phyloP scores from a whole-genome alignment of 177 flowering plant species.

The Vitis hybrid region DNA sequence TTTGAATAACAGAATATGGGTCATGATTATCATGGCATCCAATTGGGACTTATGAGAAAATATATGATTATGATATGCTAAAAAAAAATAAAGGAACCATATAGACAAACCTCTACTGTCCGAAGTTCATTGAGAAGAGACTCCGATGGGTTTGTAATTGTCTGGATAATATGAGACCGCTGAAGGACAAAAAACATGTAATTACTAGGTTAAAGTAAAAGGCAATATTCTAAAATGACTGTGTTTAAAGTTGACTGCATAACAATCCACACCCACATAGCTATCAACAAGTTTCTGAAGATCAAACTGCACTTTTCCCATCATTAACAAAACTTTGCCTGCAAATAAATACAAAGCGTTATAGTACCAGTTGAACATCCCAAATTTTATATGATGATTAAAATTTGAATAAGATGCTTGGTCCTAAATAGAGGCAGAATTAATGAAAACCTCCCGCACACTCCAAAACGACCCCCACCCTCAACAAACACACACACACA shows the following conservation, averaged over 20 bases:
- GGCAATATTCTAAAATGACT: not conserved
- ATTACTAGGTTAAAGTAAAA: slow-evolving; percentile 2
- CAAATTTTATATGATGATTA: not conserved
- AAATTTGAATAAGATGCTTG: too few relatives aligned
- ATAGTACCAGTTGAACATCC: not conserved
- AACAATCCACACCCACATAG: slow-evolving; percentile 36
- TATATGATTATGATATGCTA: not conserved
- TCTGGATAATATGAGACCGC: slow-evolving; percentile 42
- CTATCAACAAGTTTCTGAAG: slow-evolving; percentile 49
- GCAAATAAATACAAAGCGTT: slow-evolving; percentile 10
- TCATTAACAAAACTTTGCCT: slow-evolving; percentile 35
- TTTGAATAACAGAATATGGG: too few relatives aligned
- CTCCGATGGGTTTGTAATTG: slow-evolving; percentile 53
- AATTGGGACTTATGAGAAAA: too few relatives aligned
- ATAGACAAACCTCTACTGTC: slow-evolving; percentile 47
- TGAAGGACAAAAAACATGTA: slow-evolving; percentile 18
- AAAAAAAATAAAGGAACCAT: not conserved
- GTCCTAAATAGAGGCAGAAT: too few relatives aligned
- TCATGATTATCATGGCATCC: too few relatives aligned
- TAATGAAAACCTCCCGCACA: too few relatives aligned
- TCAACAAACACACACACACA: too few relatives aligned
- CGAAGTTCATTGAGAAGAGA: slow-evolving; percentile 54
- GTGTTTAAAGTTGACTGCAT: not conserved
- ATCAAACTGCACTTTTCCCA: slow-evolving; percentile 48
- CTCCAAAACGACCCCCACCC: too few relatives aligned